Conservation (phyloP, 2,329 filamentous ascomycete species). For the Cytospora schulzeri region DNA sequence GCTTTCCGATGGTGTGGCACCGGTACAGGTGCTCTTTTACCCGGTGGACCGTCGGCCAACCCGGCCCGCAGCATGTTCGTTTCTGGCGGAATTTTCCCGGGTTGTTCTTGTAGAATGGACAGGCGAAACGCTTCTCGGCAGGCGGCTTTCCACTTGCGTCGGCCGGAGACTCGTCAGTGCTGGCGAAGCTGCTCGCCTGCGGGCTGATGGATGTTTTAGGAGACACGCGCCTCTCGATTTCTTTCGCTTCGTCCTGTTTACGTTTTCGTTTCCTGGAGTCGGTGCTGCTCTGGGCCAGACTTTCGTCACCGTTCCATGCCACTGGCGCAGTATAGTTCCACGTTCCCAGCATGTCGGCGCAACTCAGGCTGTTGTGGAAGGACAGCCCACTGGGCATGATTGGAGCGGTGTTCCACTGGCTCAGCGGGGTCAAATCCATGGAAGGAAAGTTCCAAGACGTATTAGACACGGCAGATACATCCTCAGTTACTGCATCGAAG, state of each 20-base stretch:
- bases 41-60: constrained; percentile 28
- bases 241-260: constrained; percentile 6
- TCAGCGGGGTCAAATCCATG: constrained; percentile 13
- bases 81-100: constrained; percentile 27
- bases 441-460: constrained; percentile 21
- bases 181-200: constrained; percentile 16
- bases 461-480: constrained; percentile 9
- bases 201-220: constrained; percentile 21
- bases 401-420: constrained; percentile 26
- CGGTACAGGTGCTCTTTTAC: constrained; percentile 29
- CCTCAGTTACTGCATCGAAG: constrained; percentile 12
- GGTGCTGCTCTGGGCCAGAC: background rate
- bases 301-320: constrained; percentile 13
- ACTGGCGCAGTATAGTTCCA: constrained; percentile 28
- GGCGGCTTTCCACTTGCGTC: constrained; percentile 8
- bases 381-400: constrained; percentile 9
- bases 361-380: constrained; percentile 18
- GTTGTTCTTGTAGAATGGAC: constrained; percentile 29
- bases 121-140: constrained; percentile 27
- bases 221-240: constrained; percentile 20
- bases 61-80: constrained; percentile 28
- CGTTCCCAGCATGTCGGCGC: constrained; percentile 20
- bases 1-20: constrained; percentile 29
- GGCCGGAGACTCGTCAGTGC: constrained; percentile 17
- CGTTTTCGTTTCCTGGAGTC: constrained; percentile 23